A percentile compares a stretch with the other conserved stretches of the same genome.
Conservation (phyloP, 306 rosid species). For the barrel medic (Medicago truncatula) region MtrunA17r5.0-ANR NC_053044.1:51754001-51754500, state of each 20-base stretch:
- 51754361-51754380: constrained; percentile 55
- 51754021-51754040: constrained; percentile 47
- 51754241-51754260: constrained; percentile 67
- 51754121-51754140: background rate
- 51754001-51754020: constrained; percentile 57
- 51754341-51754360: constrained; percentile 58
- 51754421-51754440: constrained; percentile 8
- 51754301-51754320: constrained; percentile 40
- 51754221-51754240: constrained; percentile 55
- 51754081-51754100: background rate
- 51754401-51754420: background rate
- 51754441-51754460: background rate
- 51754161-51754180: too few species aligned
- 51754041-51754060: constrained; percentile 24
- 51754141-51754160: too few species aligned
- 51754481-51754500: constrained; percentile 40
- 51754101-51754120: background rate
- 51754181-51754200: too few species aligned
- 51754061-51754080: constrained; percentile 9
- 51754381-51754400: constrained; percentile 32
- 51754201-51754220: constrained; percentile 43
- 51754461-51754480: constrained; percentile 30
- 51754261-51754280: constrained; percentile 67
- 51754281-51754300: constrained; percentile 56
- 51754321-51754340: constrained; percentile 58